Evolutionary conservation across 306 rosid species (phyloP), one percentile per base, ranked within the genome.

Genomic region (Cercis canadensis): DNA sequence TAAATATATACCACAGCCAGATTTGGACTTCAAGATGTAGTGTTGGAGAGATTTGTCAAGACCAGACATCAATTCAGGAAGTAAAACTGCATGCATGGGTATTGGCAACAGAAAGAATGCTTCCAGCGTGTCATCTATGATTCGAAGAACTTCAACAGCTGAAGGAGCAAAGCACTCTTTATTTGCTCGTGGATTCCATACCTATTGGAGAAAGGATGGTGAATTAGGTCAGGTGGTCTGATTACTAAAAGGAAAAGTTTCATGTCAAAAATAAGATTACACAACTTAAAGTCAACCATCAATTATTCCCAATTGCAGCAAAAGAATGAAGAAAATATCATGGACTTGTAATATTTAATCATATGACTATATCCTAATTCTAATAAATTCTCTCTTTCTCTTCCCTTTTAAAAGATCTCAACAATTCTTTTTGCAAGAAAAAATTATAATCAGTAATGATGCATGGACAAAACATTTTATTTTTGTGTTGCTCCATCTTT

Each of bases 91-190:
- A 66, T 87, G 94, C 76, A 65, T 76, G 43, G 95, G 90, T 81
- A 91, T 83, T 21, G 97, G 96, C 76, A 94, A 83, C 79, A 80
- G 67, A 87, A 91, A 86, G 78, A 89, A 94, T 53, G 96, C 97
- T 81, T 94, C 99, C 70, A 91, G 76, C 41, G 92, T 91, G 76
- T 89, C 99, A 77, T 94, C 96, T 34, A 84, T 53, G 58, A 87
- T 75, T 59, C 91, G 92, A 47, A 91, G 78, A 84, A 91, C 90
- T 87, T 89, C 92, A 67, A 80, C 76, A 0, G 90, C 89, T 61
- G 99, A 94, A 52, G 97, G 88, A 70, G 97, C 95, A 70, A 83
- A 81, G 5, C 86, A 80, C 74, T 87, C 96, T 83, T 87, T 89
- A 60, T 86, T 94, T 72, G 86, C 91, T 44, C 8, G 81, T 34